Evolutionary conservation across 2,329 filamentous ascomycete species (phyloP).

Genomic region (Penicillium sp.): DNA sequence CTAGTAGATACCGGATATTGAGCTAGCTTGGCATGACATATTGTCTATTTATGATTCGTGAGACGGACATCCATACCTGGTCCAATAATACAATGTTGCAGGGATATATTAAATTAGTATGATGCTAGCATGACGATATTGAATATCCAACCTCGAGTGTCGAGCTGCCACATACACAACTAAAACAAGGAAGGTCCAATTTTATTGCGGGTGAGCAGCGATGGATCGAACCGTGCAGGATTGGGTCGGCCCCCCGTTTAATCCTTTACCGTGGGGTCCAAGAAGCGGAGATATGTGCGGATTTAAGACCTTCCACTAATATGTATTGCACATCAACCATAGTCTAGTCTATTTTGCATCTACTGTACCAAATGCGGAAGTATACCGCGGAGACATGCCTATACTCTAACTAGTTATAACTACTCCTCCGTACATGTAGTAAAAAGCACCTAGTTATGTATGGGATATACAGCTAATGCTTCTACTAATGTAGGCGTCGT

Average conservation of each 20-base stretch:
- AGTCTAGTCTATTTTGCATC: neutral
- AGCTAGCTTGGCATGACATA: neutral
- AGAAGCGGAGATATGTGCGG: conserved; percentile 3
- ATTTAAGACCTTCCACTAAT: neutral
- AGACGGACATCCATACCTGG: neutral
- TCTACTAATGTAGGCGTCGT: neutral
- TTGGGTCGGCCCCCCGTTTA: neutral
- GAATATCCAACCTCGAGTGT: neutral
- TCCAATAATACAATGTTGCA: neutral
- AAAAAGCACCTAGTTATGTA: neutral
- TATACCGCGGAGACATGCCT: neutral
- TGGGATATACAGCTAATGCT: neutral
- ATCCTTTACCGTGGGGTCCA: conserved; percentile 4
- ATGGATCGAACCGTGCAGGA: conserved; percentile 2
- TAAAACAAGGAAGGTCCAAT: neutral
- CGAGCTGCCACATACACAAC: neutral
- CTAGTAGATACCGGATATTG: conserved; percentile 8
- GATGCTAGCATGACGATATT: neutral
- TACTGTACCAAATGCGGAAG: neutral
- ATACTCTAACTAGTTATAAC: neutral
- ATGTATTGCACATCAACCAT: neutral
- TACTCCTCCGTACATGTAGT: neutral
- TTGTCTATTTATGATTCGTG: neutral
- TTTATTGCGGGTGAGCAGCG: neutral
- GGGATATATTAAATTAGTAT: neutral